Evolutionary conservation across 208 protist species (phyloP).

Genomic region (Wallacemonas sp.): DNA sequence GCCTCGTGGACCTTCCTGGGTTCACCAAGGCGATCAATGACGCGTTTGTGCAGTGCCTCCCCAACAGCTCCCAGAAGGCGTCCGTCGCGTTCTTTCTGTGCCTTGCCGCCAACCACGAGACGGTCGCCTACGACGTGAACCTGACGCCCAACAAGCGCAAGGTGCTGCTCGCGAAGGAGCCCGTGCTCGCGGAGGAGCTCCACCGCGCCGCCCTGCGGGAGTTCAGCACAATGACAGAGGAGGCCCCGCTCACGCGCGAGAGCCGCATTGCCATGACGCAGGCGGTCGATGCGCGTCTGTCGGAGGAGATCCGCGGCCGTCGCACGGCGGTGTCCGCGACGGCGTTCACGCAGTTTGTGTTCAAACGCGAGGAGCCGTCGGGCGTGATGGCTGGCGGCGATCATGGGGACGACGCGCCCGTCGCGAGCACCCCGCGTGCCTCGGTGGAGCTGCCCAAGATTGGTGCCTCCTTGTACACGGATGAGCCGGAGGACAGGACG

Average conservation of each 20-base stretch:
- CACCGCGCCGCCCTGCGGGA: constrained; percentile 44
- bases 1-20: constrained; percentile 78
- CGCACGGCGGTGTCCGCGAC: constrained; percentile 71
- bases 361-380: constrained; percentile 24
- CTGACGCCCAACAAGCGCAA: constrained; percentile 79
- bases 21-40: constrained; percentile 74
- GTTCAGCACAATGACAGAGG: constrained; percentile 46
- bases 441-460: constrained; percentile 40
- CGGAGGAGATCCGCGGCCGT: constrained; percentile 36
- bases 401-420: background rate
- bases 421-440: background rate
- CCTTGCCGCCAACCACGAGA: constrained; percentile 16
- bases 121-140: constrained; percentile 80
- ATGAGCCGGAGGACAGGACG: constrained; percentile 10
- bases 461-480: constrained; percentile 41
- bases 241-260: constrained; percentile 43
- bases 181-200: constrained; percentile 41
- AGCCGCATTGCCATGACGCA: constrained; percentile 43
- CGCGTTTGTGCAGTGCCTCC: constrained; percentile 70
- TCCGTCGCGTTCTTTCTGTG: constrained; percentile 78
- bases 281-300: constrained; percentile 30
- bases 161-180: constrained; percentile 56
- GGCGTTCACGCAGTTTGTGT: constrained; percentile 64
- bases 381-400: background rate
- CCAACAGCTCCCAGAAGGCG: constrained; percentile 67